Percentiles rank a stretch among this genome's conserved stretches.
Conservation (phyloP, 805 yeast species). For the Zygotorulaspora chibaensis region DNA sequence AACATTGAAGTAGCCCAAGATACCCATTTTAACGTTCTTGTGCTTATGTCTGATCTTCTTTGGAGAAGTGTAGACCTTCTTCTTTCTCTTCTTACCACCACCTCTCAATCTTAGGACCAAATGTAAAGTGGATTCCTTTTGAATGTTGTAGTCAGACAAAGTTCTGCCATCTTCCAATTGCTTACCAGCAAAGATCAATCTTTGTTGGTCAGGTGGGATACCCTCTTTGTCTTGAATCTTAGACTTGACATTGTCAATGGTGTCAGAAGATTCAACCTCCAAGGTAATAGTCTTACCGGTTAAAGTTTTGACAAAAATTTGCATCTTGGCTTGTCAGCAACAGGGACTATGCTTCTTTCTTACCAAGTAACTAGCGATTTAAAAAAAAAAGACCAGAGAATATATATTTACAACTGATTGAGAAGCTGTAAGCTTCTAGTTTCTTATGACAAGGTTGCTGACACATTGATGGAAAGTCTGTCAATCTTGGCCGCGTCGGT, state of each 20-base stretch:
- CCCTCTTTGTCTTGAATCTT: slow-evolving; percentile 98
- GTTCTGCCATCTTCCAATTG: slow-evolving; percentile 97
- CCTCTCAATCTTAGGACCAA: slow-evolving; percentile 97
- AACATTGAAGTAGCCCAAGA: slow-evolving; percentile 98
- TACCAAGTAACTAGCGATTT: slow-evolving; percentile 23
- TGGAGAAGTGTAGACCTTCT: slow-evolving; percentile 99
- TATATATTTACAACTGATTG: neutral
- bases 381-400: neutral
- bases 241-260: slow-evolving; percentile 93
- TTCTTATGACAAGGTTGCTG: too few relatives aligned
- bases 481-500: neutral
- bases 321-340: slow-evolving; percentile 66
- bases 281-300: slow-evolving; percentile 99
- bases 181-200: slow-evolving; percentile 96
- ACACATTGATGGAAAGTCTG: neutral
- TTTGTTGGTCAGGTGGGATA: slow-evolving; percentile 96
- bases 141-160: slow-evolving; percentile 95
- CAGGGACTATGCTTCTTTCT: slow-evolving; percentile 36
- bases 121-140: slow-evolving; percentile 94
- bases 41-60: slow-evolving; percentile 99
- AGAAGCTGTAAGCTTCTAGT: neutral
- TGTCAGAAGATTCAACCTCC: slow-evolving; percentile 97
- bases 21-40: slow-evolving; percentile 99
- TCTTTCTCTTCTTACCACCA: slow-evolving; percentile 99
- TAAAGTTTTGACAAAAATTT: slow-evolving; percentile 98